Conservation (phyloP, 306 rosid genomes). For the Casuarina glauca region DNA sequence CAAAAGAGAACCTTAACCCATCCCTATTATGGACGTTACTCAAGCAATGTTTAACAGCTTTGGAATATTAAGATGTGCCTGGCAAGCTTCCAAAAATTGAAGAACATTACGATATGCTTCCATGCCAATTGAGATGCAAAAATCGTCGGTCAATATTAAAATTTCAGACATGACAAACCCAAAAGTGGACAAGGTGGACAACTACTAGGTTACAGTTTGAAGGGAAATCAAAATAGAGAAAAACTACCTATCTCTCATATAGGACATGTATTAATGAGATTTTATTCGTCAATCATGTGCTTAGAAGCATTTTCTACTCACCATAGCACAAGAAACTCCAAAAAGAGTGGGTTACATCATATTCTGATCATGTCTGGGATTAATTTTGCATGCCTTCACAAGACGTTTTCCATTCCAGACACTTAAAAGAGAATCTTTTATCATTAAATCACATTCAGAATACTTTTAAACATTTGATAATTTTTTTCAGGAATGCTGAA, state of each 20-base stretch:
- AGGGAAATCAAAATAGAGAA: not conserved
- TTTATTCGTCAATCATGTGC: not conserved
- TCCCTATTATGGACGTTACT: slow-evolving; percentile 19
- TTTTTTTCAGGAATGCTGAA: not conserved
- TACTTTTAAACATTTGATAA: not conserved
- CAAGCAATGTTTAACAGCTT: slow-evolving; percentile 27
- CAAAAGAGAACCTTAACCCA: slow-evolving; percentile 8
- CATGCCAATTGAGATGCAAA: slow-evolving; percentile 4
- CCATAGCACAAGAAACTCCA: not conserved
- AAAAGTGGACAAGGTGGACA: not conserved
- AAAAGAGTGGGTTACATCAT: not conserved
- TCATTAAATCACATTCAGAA: not conserved
- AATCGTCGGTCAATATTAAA: not conserved
- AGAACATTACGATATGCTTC: not conserved
- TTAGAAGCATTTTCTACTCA: not conserved
- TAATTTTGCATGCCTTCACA: not conserved
- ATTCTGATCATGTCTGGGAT: not conserved
- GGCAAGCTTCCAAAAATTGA: not conserved
- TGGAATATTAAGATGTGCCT: not conserved
- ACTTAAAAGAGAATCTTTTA: not conserved
- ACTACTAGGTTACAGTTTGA: not conserved
- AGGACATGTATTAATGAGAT: not conserved
- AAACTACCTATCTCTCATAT: not conserved
- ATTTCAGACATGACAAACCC: not conserved
- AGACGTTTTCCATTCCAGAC: not conserved